Percentiles rank a stretch among this genome's conserved stretches.
These are phyloP conservation scores for Populus simonii DNA, from an alignment of 345 rosid species.

Conservation along the genomic window DNA sequence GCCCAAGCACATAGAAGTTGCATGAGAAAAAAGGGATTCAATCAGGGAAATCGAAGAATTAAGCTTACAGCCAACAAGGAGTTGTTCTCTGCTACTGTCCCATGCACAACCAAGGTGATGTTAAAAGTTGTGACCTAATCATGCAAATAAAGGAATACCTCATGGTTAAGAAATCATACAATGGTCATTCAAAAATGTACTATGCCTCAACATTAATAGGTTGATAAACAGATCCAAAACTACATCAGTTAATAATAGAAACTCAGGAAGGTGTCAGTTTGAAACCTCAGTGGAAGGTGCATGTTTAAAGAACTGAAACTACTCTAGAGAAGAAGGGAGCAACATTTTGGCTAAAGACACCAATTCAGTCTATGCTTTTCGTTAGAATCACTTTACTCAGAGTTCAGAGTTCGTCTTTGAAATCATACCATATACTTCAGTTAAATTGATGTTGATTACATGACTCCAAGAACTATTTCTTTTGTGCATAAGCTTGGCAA, in stretches of 20 bases:
- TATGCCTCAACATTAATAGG: not conserved
- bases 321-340: not conserved
- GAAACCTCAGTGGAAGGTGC: not conserved
- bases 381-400: not conserved
- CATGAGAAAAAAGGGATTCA: not conserved
- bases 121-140: conserved; percentile 79
- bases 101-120: conserved; percentile 77
- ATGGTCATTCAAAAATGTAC: not conserved
- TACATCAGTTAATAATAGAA: not conserved
- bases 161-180: not conserved
- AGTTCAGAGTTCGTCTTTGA: not conserved
- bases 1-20: not conserved
- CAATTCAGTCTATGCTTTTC: not conserved
- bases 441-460: not conserved
- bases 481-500: not conserved
- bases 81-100: conserved; percentile 74
- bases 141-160: not conserved
- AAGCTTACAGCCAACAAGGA: conserved; percentile 37
- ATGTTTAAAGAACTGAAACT: not conserved
- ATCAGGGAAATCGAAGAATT: conserved; percentile 1
- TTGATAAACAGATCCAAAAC: not conserved
- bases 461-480: not conserved
- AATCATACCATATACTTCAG: not conserved
- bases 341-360: not conserved
- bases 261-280: not conserved